phyloP scores from a whole-genome alignment of 768 basidiomycete genomes.

The Auriscalpium microsporum region DNA sequence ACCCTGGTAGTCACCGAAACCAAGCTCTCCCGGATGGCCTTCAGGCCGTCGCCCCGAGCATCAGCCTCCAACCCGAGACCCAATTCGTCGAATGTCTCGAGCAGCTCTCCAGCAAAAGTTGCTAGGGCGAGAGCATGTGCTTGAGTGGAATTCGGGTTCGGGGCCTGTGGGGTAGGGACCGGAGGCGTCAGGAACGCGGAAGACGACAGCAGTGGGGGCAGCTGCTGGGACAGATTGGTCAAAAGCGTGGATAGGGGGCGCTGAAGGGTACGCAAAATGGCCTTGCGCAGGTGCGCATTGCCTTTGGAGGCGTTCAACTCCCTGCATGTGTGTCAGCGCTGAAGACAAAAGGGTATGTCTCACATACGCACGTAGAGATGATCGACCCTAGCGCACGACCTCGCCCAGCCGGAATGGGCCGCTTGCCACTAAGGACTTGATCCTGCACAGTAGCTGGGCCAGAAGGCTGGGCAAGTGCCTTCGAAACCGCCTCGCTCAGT shows the following conservation, averaged over 20 bases:
- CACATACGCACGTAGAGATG: conserved; percentile 56
- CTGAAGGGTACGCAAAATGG: conserved; percentile 65
- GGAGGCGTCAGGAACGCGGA: conserved; percentile 47
- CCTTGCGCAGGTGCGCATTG: conserved; percentile 57
- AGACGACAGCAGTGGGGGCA: conserved; percentile 60
- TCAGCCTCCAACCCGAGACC: conserved; percentile 55
- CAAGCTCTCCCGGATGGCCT: conserved; percentile 60
- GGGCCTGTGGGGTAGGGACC: conserved; percentile 40
- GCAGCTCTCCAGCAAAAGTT: conserved; percentile 64
- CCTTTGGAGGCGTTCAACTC: conserved; percentile 60
- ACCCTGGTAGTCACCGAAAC: conserved; percentile 60
- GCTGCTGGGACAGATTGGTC: conserved; percentile 57
- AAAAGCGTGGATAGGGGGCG: conserved; percentile 70
- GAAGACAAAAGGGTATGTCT: not conserved
- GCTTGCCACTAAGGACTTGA: conserved; percentile 47
- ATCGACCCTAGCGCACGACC: conserved; percentile 58
- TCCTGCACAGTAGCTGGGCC: conserved; percentile 46
- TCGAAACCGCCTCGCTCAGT: conserved; percentile 75
- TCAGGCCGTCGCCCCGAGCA: conserved; percentile 58
- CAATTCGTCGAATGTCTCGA: conserved; percentile 61
- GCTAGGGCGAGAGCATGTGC: conserved; percentile 62
- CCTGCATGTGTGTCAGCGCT: conserved; percentile 30
- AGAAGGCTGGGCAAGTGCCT: conserved; percentile 57
- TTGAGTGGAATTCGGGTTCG: conserved; percentile 58
- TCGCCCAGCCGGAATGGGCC: conserved; percentile 67